Percentiles rank a stretch among this genome's conserved stretches.
phyloP scores from a whole-genome alignment of 2,329 filamentous ascomycete genomes.

The Tolypocladium ophioglossoides region DNA sequence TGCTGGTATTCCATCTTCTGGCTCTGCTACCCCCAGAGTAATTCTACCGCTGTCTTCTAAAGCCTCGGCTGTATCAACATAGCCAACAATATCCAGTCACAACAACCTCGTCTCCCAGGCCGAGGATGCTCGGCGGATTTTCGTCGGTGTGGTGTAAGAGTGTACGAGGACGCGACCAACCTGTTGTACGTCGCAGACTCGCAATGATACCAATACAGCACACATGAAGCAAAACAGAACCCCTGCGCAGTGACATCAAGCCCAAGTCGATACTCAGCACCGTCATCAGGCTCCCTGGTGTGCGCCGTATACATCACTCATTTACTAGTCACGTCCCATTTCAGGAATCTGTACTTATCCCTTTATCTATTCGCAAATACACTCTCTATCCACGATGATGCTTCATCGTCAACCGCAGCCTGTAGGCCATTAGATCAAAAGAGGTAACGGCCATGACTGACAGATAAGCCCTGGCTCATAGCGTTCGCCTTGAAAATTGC shows the following conservation, averaged over 20 bases:
- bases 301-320: no score
- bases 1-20: conserved; percentile 57
- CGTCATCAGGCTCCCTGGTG: not conserved
- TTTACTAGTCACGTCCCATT: not conserved
- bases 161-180: no score
- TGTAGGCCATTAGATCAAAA: not conserved
- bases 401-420: not conserved
- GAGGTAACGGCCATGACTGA: not conserved
- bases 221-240: not conserved
- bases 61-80: not conserved
- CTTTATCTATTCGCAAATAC: not conserved
- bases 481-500: not conserved
- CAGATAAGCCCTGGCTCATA: not conserved
- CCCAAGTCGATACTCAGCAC: not conserved
- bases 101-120: conserved; percentile 54
- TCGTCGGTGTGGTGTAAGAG: not conserved
- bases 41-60: not conserved
- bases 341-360: not conserved
- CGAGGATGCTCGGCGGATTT: no score
- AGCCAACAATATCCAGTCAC: conserved; percentile 18
- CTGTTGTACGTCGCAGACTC: not conserved
- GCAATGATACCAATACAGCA: not conserved
- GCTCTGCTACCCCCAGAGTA: conserved; percentile 44
- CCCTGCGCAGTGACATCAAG: not conserved
- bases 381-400: not conserved